Evolutionary conservation across 331 rosid genomes (phyloP).

Genomic region (Quercus lobata): DNA sequence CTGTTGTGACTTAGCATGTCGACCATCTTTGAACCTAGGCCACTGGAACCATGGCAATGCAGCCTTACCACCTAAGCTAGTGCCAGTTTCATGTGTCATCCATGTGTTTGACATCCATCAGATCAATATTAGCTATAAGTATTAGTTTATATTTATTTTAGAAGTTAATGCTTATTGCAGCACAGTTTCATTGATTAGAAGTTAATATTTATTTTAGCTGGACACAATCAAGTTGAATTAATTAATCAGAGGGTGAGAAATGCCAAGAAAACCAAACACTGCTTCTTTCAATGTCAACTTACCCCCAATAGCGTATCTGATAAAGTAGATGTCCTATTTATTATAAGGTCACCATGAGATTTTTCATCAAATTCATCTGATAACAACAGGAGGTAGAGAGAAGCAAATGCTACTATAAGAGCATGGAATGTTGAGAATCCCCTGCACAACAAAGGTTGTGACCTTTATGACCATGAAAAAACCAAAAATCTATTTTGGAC

Average conservation of each 20-base stretch:
- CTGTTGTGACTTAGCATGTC: too few relatives aligned
- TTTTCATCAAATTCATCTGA: slow-evolving; percentile 59
- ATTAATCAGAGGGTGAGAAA: not conserved
- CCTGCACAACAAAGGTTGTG: slow-evolving; percentile 39
- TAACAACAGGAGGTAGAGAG: slow-evolving; percentile 56
- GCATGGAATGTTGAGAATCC: slow-evolving; percentile 95
- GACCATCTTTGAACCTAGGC: too few relatives aligned
- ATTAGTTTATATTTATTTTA: not conserved
- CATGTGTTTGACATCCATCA: not conserved
- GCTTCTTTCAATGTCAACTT: slow-evolving; percentile 27
- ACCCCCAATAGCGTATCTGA: slow-evolving; percentile 81
- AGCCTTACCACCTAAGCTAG: too few relatives aligned
- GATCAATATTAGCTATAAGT: not conserved
- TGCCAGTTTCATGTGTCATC: not conserved
- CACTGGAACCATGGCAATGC: too few relatives aligned
- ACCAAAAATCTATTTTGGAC: not conserved
- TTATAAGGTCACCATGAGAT: slow-evolving; percentile 38
- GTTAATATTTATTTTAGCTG: not conserved
- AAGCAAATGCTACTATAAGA: slow-evolving; percentile 56
- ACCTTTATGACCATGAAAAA: not conserved
- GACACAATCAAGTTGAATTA: not conserved
- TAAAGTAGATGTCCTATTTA: slow-evolving; percentile 60
- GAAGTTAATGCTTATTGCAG: not conserved
- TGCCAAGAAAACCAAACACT: not conserved
- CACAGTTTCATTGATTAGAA: not conserved